These are phyloP conservation scores for Apiotrichum mycotoxinovorans DNA, from an alignment of 1,284 basidiomycete species.

Conservation along the genomic window DNA sequence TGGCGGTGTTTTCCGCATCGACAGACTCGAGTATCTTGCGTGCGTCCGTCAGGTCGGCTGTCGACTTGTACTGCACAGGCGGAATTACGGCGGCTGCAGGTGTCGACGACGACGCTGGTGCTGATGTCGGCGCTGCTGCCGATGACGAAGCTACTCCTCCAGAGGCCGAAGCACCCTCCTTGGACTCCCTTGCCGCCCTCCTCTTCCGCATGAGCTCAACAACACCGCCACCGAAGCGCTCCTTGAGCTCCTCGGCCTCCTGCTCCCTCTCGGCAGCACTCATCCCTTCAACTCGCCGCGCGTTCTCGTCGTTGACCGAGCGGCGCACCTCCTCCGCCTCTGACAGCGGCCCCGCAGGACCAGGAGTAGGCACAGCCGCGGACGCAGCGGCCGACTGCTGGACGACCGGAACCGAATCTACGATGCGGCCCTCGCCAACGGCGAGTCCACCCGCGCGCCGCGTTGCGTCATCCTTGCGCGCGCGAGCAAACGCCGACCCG, in stretches of 20 bases:
- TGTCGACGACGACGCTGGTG: not conserved
- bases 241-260: conserved; percentile 61
- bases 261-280: conserved; percentile 58
- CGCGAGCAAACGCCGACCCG: conserved; percentile 15
- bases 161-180: not conserved
- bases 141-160: not conserved
- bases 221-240: conserved; percentile 63
- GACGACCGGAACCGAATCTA: conserved; percentile 9
- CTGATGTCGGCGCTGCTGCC: not conserved
- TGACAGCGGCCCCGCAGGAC: not conserved
- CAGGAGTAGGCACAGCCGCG: not conserved
- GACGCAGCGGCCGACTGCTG: not conserved
- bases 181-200: conserved; percentile 26
- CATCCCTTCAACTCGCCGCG: conserved; percentile 58
- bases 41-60: not conserved
- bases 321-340: conserved; percentile 12
- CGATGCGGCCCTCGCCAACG: conserved; percentile 14
- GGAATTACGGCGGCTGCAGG: not conserved
- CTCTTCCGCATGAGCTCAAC: conserved; percentile 56
- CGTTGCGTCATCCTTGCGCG: conserved; percentile 4
- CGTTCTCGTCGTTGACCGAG: conserved; percentile 34
- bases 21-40: conserved; percentile 12
- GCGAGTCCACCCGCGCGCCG: conserved; percentile 9
- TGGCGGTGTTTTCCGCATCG: conserved; percentile 43
- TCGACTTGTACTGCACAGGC: conserved; percentile 6